Percentiles rank a stretch among this genome's conserved stretches.
Conservation (phyloP, 805 yeast genomes). For the Jamesozyma gamospora region DNA sequence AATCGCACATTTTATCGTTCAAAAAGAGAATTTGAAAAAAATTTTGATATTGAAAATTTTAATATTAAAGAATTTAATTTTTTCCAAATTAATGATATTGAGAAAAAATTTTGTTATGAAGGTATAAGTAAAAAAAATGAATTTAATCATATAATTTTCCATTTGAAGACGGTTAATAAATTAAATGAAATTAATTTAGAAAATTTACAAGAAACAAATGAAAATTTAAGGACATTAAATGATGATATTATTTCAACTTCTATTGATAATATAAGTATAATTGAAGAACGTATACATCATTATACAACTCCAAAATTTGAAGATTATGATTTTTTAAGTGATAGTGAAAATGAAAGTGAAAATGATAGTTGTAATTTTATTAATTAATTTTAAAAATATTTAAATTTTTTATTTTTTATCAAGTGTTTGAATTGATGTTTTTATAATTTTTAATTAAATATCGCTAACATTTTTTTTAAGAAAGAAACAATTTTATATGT, state of each 20-base stretch:
- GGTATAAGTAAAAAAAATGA: neutral
- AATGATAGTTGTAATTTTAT: too few relatives aligned
- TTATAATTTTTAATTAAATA: too few relatives aligned
- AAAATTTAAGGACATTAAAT: too few relatives aligned
- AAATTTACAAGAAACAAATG: too few relatives aligned
- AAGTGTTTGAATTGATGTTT: too few relatives aligned
- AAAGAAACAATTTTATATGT: too few relatives aligned
- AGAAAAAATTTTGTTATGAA: neutral
- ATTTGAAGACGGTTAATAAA: neutral
- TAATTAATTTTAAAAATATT: too few relatives aligned
- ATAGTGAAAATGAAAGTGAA: slow-evolving; percentile 1
- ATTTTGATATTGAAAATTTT: slow-evolving; percentile 1
- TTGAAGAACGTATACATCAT: neutral
- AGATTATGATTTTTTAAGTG: slow-evolving; percentile 4
- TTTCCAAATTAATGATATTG: slow-evolving; percentile 1
- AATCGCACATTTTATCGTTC: slow-evolving; percentile 2
- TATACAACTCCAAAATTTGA: neutral
- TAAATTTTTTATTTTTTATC: too few relatives aligned
- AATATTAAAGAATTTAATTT: slow-evolving; percentile 1
- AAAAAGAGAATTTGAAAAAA: slow-evolving; percentile 1
- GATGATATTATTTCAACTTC: slow-evolving; percentile 4
- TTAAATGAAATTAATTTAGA: neutral
- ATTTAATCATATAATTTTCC: neutral
- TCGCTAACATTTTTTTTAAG: too few relatives aligned
- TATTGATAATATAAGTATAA: neutral